Evolutionary conservation across 805 yeast genomes (phyloP), one percentile per base, ranked within the genome.

Genomic region (Jamesozyma piceae): DNA sequence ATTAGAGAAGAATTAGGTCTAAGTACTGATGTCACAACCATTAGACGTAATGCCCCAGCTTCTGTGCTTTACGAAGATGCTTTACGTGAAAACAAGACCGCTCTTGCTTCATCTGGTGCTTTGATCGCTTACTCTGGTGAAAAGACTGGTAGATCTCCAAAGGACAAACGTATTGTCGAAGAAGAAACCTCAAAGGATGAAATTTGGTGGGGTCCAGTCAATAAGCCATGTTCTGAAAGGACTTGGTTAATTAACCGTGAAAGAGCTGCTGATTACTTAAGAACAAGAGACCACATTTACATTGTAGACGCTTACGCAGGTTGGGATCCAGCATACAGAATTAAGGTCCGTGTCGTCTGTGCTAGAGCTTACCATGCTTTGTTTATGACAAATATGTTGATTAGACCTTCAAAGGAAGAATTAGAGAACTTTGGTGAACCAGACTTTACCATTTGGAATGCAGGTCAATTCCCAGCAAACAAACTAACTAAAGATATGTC

Each of bases 181-280:
- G 97, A 92, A 72, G 82, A 77, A 55, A 74, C 92, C 40, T 87
- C 96, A 32, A 68, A 75, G 47, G 75, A 85, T 45, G 72, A 89
- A 60, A 78, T 90, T 55, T 90, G 98, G 98, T 90, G 98, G 98
- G 98, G 98, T 21, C 97, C 97, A 2, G 98, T 90, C 53, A 90
- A 90, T 73, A 87, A 84, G 69, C 85, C 90, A 69, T 89, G 90
- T 55, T 82, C 86, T 47, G 95, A 87, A 68, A 80, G 81, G 63
- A 88, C 96, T 19, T 90, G 97, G 97, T 77, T 78, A 57, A 88
- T 90, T 57, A 85, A 94, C 65, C 82, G 95, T 65, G 90, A 90
- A 55, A 85, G 98, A 70, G 97, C 98, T 41, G 77, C 89, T 53
- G 98, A 90, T 68, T 90, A 89, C 72, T 76, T 90, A 65, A 84